These are phyloP conservation scores for Hypholoma fasciculare DNA, from an alignment of 768 basidiomycete species.

Conservation along the genomic window DNA sequence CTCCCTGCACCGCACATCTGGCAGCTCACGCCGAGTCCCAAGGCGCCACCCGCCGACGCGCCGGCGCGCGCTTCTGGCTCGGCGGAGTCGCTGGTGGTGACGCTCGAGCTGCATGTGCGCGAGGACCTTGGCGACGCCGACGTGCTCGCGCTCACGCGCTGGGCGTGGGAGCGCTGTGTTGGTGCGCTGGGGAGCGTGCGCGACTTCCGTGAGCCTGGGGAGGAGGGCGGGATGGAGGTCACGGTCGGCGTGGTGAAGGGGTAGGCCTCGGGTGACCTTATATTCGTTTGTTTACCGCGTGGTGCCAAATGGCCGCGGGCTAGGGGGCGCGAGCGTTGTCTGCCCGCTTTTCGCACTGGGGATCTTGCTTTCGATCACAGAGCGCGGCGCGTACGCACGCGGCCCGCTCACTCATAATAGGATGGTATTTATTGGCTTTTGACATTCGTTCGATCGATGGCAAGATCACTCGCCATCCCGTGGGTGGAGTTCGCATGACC, in stretches of 20 bases:
- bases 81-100: slow-evolving; percentile 57
- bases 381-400: no score
- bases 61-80: background rate
- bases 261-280: background rate
- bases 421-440: no score
- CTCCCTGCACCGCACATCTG: slow-evolving; percentile 87
- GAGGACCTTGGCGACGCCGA: slow-evolving; percentile 68
- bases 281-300: background rate
- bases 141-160: slow-evolving; percentile 68
- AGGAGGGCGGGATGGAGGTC: slow-evolving; percentile 57
- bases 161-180: slow-evolving; percentile 72
- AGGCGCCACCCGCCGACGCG: slow-evolving; percentile 12
- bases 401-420: no score
- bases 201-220: slow-evolving; percentile 28
- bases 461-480: no score
- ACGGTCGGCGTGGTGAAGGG: slow-evolving; percentile 75
- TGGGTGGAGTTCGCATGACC: no score
- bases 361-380: no score
- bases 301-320: no score
- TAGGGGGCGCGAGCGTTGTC: no score
- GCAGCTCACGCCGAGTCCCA: slow-evolving; percentile 65
- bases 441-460: no score
- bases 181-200: slow-evolving; percentile 45
- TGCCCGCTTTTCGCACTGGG: no score
- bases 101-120: slow-evolving; percentile 77